These are phyloP conservation scores for Pachysandra terminalis DNA, from an alignment of 164 flowering plant species.

Conservation along the genomic window DNA sequence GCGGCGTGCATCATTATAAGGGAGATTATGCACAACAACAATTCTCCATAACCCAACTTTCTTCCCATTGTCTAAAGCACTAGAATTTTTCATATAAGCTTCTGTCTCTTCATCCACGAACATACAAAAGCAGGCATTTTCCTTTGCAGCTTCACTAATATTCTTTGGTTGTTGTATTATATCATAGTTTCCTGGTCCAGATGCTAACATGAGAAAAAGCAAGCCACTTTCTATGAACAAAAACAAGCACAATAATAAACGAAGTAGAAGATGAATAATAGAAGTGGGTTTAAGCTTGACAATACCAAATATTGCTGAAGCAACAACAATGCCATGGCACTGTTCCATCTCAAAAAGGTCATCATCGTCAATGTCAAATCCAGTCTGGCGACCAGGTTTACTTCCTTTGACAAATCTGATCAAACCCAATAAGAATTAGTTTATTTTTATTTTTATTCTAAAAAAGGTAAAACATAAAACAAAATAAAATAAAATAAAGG, in stretches of 20 bases:
- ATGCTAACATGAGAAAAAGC: constrained; percentile 5
- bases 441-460: too few species aligned
- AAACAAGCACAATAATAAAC: neutral
- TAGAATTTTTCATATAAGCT: constrained; percentile 63
- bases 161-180: constrained; percentile 75
- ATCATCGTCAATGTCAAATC: constrained; percentile 81
- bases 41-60: constrained; percentile 86
- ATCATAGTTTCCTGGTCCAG: constrained; percentile 73
- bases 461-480: neutral
- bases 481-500: neutral
- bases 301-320: constrained; percentile 86
- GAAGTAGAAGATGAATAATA: neutral
- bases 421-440: neutral
- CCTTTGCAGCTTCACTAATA: constrained; percentile 59
- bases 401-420: constrained; percentile 78
- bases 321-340: constrained; percentile 86
- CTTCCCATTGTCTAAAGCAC: constrained; percentile 38
- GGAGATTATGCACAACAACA: constrained; percentile 71
- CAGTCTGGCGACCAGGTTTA: constrained; percentile 79
- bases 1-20: constrained; percentile 83
- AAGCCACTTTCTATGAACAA: constrained; percentile 1
- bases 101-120: constrained; percentile 94
- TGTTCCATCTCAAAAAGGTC: constrained; percentile 88
- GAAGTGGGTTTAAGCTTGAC: constrained; percentile 10
- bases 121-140: constrained; percentile 70